Evolutionary conservation across 2,329 filamentous ascomycete genomes (phyloP), one percentile per base, ranked within the genome.

Genomic region (Fonsecaea erecta): DNA sequence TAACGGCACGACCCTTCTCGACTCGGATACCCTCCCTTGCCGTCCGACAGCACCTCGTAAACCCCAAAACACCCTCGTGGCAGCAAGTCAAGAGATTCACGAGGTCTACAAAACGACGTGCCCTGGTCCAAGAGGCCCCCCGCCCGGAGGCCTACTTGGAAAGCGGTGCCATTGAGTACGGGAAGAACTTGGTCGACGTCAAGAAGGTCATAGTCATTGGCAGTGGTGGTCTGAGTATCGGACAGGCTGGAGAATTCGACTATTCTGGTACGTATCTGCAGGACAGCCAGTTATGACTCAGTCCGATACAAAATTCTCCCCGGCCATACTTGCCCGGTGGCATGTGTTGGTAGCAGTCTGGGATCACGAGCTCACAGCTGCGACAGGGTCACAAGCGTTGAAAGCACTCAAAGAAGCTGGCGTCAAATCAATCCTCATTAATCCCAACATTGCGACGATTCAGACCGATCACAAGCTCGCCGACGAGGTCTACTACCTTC

Each of bases 191-290:
- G 62, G 90, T 97, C 57, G 87, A 97, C 77, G 93, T 98, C 70
- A 96, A 96, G 84, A 98, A 98, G 83, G 94, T 98, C 59, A 83
- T 98, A 68, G 93, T 98, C 73, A 97, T 98, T 82, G 94, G 94
- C 65, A 93, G 90, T 81, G 94, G 94, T 82, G 94, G 94, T 79
- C 85, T 98, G 73, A 92, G 92, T 77, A 98, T 98, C 86, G 94
- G 94, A 70, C 94, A 98, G 81, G 94, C 94, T 71, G 94, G 94
- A 82, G 94, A 98, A 83, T 98, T 98, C 75, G 94, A 98, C 81
- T 98, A 98, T 80, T 98, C 95, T 79, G 94, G 93, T 96, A 84
- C 71, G 88, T 84, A 24, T 28, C 14, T 16, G 30, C 53, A 54
- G 28, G 54, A 46, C 37, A 53, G 28, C 32, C 18, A 18, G 24